phyloP scores from a whole-genome alignment of 495 filamentous ascomycete species.

The Penicillium cinerascens region DNA sequence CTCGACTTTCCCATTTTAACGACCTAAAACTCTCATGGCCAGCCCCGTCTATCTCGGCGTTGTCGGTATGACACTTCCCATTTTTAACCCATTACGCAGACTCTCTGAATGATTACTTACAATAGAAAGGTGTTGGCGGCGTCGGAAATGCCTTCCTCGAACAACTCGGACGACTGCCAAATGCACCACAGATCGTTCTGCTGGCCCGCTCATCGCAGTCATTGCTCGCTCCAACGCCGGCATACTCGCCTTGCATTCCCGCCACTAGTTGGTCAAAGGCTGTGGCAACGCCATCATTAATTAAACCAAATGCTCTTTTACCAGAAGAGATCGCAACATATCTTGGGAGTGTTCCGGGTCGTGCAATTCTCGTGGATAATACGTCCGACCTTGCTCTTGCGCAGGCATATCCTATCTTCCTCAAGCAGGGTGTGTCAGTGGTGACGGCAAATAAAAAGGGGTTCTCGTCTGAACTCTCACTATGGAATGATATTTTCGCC shows the following conservation, averaged over 20 bases:
- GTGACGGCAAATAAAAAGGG: conserved; percentile 98
- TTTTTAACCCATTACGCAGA: background rate
- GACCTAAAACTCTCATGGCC: background rate
- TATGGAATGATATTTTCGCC: conserved; percentile 80
- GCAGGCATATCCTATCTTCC: conserved; percentile 69
- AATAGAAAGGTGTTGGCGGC: background rate
- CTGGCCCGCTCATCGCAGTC: conserved; percentile 59
- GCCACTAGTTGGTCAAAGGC: conserved; percentile 51
- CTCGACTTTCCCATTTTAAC: no score
- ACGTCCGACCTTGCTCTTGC: conserved; percentile 83
- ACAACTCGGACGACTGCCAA: background rate
- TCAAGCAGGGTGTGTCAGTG: conserved; percentile 76
- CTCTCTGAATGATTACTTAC: background rate
- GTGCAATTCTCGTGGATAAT: conserved; percentile 85
- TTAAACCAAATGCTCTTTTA: conserved; percentile 47
- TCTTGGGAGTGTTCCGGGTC: conserved; percentile 65
- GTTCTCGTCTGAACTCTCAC: conserved; percentile 68
- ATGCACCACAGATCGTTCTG: background rate
- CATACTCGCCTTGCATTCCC: conserved; percentile 48
- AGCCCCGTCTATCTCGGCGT: conserved; percentile 1
- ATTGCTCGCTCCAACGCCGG: conserved; percentile 53
- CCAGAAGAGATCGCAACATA: conserved; percentile 66
- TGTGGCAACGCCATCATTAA: conserved; percentile 53
- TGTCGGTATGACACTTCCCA: conserved; percentile 2
- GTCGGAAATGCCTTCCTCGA: conserved; percentile 8